Evolutionary conservation across 176 grass and related monocot genomes (phyloP), one percentile per base, ranked within the genome.

Genomic region (Aegilops longissima): DNA sequence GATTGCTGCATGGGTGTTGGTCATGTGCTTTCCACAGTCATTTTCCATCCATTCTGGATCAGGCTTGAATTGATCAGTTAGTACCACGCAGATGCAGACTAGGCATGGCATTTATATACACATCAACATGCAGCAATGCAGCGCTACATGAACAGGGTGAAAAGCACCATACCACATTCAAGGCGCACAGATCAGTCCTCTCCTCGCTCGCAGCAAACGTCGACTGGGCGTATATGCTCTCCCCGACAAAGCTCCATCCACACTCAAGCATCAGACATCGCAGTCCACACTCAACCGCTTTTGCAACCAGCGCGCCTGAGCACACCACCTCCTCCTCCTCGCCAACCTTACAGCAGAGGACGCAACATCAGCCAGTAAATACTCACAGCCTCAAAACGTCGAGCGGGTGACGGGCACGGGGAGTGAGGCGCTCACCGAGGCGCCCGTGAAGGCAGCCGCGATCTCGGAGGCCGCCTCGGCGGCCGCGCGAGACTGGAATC

Each of bases 211-310:
- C 51, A 73, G 75, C 66, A 86, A 95, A 92, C 14, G 83, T 72
- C 1, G 95, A 90, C 23, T 86, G 36, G 18, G 87, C 80, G 52
- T 90, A 98, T 23, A 84, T 85, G 45, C 67, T 88, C 51, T 92
- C 82, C 45, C 95, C 89, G 16, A 98, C 52, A 66, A 89, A 93
- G 63, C 75, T 89, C 95, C 95, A 95, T 36, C 90, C 89, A 35
- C 88, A 71, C n/a, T 90, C 95, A 66, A 98, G 73, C 91, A 95
- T 95, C 73, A 92, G 8, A 44, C 80, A 92, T 16, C 86, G 92
- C 64, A 95, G 73, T 17, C 74, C 93, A 23, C 92, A 88, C 47
- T 87, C 91, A 10, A 92, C 86, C 0, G 93, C 91, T 89, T 92
- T 93, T 63, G 84, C 86, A 59, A 93, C 80, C 70, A 98, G 51